These are phyloP conservation scores for Xylariales sp. DNA, from an alignment of 2,329 filamentous ascomycete genomes.

Conservation along the genomic window DNA sequence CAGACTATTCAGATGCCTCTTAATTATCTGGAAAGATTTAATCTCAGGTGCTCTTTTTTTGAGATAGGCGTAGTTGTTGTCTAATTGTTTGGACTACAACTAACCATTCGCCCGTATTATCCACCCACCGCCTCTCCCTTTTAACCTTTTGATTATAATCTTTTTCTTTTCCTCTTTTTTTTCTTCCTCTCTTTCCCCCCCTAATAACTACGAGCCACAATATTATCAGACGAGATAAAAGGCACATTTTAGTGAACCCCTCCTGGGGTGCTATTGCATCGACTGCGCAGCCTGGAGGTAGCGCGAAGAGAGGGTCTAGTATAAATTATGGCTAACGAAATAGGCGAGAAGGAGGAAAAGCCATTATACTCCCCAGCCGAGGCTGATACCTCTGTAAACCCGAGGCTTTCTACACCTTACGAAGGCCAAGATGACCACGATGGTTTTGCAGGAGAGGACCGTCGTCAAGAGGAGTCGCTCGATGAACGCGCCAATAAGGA, in stretches of 20 bases:
- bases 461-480: slow-evolving; percentile 43
- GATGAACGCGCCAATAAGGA: slow-evolving; percentile 47
- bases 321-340: slow-evolving; percentile 46
- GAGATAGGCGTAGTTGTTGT: slow-evolving; percentile 12
- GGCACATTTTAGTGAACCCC: slow-evolving; percentile 3
- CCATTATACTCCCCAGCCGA: slow-evolving; percentile 43
- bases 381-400: slow-evolving; percentile 38
- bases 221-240: background rate
- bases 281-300: slow-evolving; percentile 5
- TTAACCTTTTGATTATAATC: background rate
- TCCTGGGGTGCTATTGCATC: background rate
- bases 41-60: background rate
- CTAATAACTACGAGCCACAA: background rate
- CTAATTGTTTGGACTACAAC: slow-evolving; percentile 6
- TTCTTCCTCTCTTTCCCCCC: too few relatives aligned
- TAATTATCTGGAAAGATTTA: slow-evolving; percentile 5
- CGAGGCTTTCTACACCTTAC: slow-evolving; percentile 39
- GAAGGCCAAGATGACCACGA: slow-evolving; percentile 39
- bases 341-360: slow-evolving; percentile 45
- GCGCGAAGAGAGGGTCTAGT: slow-evolving; percentile 8
- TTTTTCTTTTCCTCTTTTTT: too few relatives aligned
- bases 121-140: background rate
- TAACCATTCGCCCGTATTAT: slow-evolving; percentile 6
- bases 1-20: slow-evolving; percentile 4
- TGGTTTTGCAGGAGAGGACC: slow-evolving; percentile 48